Evolutionary conservation across 371 early-diverging fungal genomes (phyloP), one percentile per base, ranked within the genome.

Genomic region (Mortierella sp.): DNA sequence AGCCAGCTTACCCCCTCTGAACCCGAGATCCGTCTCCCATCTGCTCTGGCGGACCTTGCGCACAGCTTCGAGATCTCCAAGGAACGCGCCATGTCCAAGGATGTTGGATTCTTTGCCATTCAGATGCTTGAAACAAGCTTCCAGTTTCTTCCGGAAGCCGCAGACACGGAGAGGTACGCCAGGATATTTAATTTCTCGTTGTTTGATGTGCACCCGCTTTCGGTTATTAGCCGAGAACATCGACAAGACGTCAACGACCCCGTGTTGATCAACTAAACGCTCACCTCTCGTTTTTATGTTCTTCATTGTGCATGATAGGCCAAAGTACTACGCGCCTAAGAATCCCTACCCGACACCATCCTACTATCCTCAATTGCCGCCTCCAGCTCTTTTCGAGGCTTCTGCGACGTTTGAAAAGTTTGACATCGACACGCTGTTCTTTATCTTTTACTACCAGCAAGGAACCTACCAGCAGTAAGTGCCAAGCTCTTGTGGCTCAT

Each of bases 391-490:
- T 46, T 95, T 97, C 83, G 97, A 96, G 63, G 93, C 94, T 76
- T 95, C 97, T 3, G 91, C 91, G 27, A 89, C 97, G 74, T 97
- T 95, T 85, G 95, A 98, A 77, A 97, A 96, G 83, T 94, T 99
- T 81, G 98, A 99, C 75, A 92, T 97, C 82, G 99, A 99, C 87
- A 97, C 99, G 41, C 92, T 99, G 68, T 99, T 99, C 89, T 99
- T 96, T 89, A 97, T 99, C 78, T 99, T 99, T 89, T 99, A 99
- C 89, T 98, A 96, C 89, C 97, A 96, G 87, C 97, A 96, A 87
- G 98, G 98, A 79, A 98, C 99, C 21, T 95, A 96, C 79, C 97
- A 98, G 78, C 99, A 99, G 96, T 98, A 94, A 81, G 95, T 90
- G 5, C 7, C 11, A 4, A 51, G 10, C 24, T 38, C 8, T 24